A percentile compares a stretch with the other conserved stretches of the same genome.
Evolutionary conservation across 495 filamentous ascomycete genomes (phyloP).

Genomic region (Penicillium canescens): DNA sequence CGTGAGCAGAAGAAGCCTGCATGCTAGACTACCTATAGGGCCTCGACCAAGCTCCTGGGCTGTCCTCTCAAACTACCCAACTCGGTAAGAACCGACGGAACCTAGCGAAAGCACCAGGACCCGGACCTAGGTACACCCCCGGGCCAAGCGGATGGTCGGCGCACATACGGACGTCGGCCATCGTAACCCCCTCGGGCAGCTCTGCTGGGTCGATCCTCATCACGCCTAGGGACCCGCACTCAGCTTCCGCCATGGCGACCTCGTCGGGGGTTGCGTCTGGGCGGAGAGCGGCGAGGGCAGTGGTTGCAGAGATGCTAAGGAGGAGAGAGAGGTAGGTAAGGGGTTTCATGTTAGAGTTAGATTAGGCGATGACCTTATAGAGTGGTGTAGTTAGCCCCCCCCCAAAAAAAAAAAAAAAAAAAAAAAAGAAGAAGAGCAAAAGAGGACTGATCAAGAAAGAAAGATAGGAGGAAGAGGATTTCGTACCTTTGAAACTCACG

Average conservation of each 20-base stretch:
- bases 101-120: constrained; percentile 15
- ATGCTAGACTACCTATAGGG: neutral
- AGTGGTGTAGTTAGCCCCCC: constrained; percentile 14
- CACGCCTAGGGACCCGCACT: constrained; percentile 22
- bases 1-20: neutral
- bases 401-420: too few species aligned
- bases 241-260: constrained; percentile 19
- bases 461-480: constrained; percentile 16
- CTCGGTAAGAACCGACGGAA: constrained; percentile 19
- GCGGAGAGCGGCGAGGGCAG: constrained; percentile 16
- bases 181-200: constrained; percentile 17
- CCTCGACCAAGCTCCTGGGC: neutral
- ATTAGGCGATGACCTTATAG: constrained; percentile 10
- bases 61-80: constrained; percentile 19
- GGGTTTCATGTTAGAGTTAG: constrained; percentile 19
- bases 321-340: constrained; percentile 19
- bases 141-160: constrained; percentile 19
- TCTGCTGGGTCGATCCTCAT: constrained; percentile 21
- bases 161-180: constrained; percentile 23
- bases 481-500: constrained; percentile 13
- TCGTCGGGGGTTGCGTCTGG: constrained; percentile 23
- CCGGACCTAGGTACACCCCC: constrained; percentile 8
- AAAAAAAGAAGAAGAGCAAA: constrained; percentile 8
- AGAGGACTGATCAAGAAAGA: constrained; percentile 9
- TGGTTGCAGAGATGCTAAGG: constrained; percentile 17